Base-by-base conservation (phyloP, 768 basidiomycete species). In the Hysterangium stoloniferum region DNA sequence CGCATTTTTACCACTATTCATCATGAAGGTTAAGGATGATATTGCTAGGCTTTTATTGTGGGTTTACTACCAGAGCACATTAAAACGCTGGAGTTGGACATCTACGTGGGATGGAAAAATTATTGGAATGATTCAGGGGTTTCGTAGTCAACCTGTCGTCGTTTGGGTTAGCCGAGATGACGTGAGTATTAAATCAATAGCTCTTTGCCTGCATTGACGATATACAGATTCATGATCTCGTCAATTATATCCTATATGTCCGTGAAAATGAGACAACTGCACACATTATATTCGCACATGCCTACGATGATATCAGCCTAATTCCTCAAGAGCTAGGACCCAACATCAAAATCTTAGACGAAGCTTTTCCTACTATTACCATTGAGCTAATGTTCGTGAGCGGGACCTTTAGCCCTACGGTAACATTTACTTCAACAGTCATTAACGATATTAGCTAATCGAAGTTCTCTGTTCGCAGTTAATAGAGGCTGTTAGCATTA, bases 291-390 rank as follows among this genome's bases (percentile, higher is more conserved):
- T 46, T 46, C 38, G 33, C 33, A 12, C 47, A 20, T 29, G 37
- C 25, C 15, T 46, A 43, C 19, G 17, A 20, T 32, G 24, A 46
- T 38, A 20, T 33, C 35, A 43, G 31, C 27, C 9, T 5, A 12
- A 68, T 80, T 22, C 85, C 85, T 1, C 80, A 80, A 0, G 86
- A 88, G 58, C 64, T 88, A 57, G 84, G 82, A 60, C 81, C 83
- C 4, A 88, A 86, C 58, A 71, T 75, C 28, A 83, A 78, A 60
- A 79, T 79, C 45, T 61, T 80, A 27, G 78, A 82, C 52, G 78
- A 82, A 62, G 78, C 75, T 1, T 84, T 83, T 54, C 81, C 82
- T 1, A 73, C 77, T 51, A 75, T 80, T 9, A 83, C 81, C 0
- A 67, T 83, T 32, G 82, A 82, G 57, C 65, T 81, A 37, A 78